Conservation (phyloP, 2,329 filamentous ascomycete species). For the Stachybotrys chlorohalonatus region DNA sequence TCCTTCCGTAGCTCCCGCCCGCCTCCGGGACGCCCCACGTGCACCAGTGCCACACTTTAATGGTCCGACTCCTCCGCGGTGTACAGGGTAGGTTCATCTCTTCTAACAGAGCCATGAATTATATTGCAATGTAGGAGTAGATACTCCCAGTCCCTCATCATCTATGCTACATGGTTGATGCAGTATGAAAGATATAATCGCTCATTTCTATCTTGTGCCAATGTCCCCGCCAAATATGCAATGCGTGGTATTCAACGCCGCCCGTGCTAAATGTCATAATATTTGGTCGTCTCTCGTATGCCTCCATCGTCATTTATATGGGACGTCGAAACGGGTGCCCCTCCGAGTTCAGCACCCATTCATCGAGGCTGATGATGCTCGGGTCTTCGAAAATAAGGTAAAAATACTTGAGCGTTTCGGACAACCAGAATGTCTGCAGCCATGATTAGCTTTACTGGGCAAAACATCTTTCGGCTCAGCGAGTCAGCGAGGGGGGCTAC, state of each 20-base stretch:
- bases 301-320: neutral
- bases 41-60: neutral
- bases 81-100: neutral
- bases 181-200: neutral
- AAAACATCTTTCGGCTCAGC: neutral
- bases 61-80: neutral
- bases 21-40: neutral
- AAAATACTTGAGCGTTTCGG: conserved; percentile 72
- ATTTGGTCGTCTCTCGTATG: no score
- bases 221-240: neutral
- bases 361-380: conserved; percentile 55
- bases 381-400: conserved; percentile 63
- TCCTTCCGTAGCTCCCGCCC: no score
- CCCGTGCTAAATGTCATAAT: no score
- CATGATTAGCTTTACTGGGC: neutral
- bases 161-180: neutral
- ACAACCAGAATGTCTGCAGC: conserved; percentile 56
- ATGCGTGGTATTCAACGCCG: neutral
- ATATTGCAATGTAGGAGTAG: no score
- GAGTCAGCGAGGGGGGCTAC: neutral
- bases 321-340: conserved; percentile 37
- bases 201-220: neutral
- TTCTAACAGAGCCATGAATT: no score
- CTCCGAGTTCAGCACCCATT: conserved; percentile 58
- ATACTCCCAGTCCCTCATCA: no score